Evolutionary conservation across 2,329 filamentous ascomycete genomes (phyloP).

Genomic region (Passalora sequoiae): DNA sequence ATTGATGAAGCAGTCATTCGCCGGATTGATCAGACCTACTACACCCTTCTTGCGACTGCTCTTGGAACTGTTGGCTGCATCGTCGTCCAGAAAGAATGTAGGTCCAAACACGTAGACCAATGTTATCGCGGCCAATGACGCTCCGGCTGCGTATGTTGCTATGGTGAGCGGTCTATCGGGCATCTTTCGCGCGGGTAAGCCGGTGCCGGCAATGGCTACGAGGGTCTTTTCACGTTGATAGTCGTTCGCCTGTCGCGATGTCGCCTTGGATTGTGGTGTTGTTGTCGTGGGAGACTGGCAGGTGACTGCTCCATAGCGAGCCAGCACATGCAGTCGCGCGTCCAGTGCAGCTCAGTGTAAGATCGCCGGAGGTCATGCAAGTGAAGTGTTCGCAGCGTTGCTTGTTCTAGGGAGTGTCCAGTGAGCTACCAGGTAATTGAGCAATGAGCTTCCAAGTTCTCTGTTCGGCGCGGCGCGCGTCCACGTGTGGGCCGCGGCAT

Average conservation of each 20-base stretch:
- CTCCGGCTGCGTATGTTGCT: conserved; percentile 89
- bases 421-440: too few species aligned
- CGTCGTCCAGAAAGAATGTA: conserved; percentile 90
- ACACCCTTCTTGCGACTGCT: conserved; percentile 74
- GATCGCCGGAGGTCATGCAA: not conserved
- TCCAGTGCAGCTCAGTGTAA: conserved; percentile 10
- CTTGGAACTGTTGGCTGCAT: conserved; percentile 54
- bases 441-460: too few species aligned
- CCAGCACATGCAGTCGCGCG: conserved; percentile 9
- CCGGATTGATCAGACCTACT: conserved; percentile 81
- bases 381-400: too few species aligned
- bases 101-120: conserved; percentile 96
- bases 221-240: conserved; percentile 24
- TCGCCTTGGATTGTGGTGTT: conserved; percentile 4
- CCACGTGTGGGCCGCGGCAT: too few species aligned
- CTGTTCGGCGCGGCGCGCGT: too few species aligned
- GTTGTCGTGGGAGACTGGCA: conserved; percentile 3
- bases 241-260: conserved; percentile 7
- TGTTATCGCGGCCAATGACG: conserved; percentile 88
- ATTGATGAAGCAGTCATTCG: conserved; percentile 83
- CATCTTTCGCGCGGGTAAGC: conserved; percentile 47
- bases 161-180: conserved; percentile 77
- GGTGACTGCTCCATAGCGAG: conserved; percentile 21
- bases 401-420: too few species aligned
- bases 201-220: conserved; percentile 29